Conservation (phyloP, 164 flowering plant species). For the Umbellularia californica region DNA sequence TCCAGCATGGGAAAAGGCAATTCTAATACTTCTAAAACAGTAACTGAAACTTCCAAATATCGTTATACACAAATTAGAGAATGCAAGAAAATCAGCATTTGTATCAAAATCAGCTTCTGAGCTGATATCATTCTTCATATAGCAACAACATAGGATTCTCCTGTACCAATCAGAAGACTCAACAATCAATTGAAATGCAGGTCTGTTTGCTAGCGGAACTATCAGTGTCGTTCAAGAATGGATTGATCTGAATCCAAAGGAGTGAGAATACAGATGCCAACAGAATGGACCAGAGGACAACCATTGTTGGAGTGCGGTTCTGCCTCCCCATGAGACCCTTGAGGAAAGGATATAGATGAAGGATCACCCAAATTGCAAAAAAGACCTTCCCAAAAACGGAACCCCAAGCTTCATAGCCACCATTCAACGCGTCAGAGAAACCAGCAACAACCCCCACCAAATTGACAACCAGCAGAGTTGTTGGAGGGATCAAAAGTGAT, state of each 20-base stretch:
- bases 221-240: constrained; percentile 49
- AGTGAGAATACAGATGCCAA: constrained; percentile 94
- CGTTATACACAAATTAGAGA: neutral
- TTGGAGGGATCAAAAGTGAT: constrained; percentile 88
- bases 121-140: neutral
- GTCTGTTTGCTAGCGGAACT: constrained; percentile 25
- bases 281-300: constrained; percentile 82
- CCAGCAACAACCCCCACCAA: constrained; percentile 94
- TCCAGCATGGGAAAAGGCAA: neutral
- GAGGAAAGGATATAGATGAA: constrained; percentile 93
- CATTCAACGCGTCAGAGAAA: constrained; percentile 84
- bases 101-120: neutral
- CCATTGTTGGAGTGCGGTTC: constrained; percentile 87
- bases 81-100: neutral
- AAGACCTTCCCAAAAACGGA: constrained; percentile 92
- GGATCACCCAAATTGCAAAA: constrained; percentile 90
- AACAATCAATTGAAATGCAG: constrained; percentile 69
- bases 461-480: constrained; percentile 76
- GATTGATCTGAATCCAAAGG: constrained; percentile 91
- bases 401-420: constrained; percentile 94
- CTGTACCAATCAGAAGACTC: neutral
- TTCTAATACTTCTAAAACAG: neutral
- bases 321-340: constrained; percentile 98
- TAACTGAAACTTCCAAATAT: neutral
- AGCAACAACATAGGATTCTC: neutral